Base-by-base conservation (phyloP, 768 basidiomycete genomes). In the Holtermanniella nyarrowii region DNA sequence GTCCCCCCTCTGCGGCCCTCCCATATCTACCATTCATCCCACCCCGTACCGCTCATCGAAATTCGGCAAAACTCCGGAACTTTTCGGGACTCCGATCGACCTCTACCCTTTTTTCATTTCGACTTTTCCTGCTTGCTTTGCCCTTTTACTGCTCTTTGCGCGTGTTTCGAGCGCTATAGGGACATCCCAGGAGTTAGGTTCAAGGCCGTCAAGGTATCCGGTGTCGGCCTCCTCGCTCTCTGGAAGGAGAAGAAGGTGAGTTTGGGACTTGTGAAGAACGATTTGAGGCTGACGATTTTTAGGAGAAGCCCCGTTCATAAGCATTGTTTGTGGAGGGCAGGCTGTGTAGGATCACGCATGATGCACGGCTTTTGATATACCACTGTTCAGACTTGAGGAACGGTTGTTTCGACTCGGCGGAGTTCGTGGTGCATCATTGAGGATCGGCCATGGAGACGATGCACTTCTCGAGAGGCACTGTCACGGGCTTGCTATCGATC, bases 101-200 rank as follows among this genome's bases (percentile, higher is more conserved):
- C n/a, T n/a, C n/a, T n/a, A n/a, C n/a, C n/a, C n/a, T n/a, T n/a
- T n/a, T n/a, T n/a, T n/a, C n/a, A n/a, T n/a, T 25, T 21, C 23
- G 22, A 1, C n/a, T 5, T 24, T 25, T 14, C 18, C 21, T 16
- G 2, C 23, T 14, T 46, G 25, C 26, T 13, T 47, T 23, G 24
- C 5, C 18, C 2, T n/a, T 23, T 14, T 27, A 1, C 12, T 13
- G 12, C 13, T 40, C 39, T 40, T 44, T 47, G 49, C 55, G 40
- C 49, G 53, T 46, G 55, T 50, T n/a, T n/a, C n/a, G n/a, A n/a
- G n/a, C n/a, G n/a, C n/a, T n/a, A 37, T 16, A 37, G 31, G 54
- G 93, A 97, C 86, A 97, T 99, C 77, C 95, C 95, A 40, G 91
- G 95, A 82, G 93, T 97, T 61, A 88, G 93, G 60, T 97, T 96